Conservation (phyloP, 805 yeast species). For the Zygosaccharomyces bailii region DNA sequence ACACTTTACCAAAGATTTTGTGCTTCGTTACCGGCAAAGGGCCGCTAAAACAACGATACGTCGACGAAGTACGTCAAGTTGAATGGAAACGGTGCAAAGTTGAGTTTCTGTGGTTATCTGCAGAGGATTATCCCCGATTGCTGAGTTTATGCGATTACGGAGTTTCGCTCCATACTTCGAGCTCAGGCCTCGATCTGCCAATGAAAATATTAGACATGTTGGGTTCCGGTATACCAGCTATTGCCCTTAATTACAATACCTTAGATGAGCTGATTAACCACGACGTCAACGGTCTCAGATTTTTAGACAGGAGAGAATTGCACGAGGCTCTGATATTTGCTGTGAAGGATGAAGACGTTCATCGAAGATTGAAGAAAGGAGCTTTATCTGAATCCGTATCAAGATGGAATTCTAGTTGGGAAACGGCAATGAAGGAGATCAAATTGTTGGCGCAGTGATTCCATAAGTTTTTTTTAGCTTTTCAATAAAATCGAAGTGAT, state of each 20-base stretch:
- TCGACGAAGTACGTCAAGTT: slow-evolving; percentile 44
- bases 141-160: slow-evolving; percentile 81
- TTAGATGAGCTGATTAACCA: slow-evolving; percentile 71
- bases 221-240: slow-evolving; percentile 92
- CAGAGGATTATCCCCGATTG: slow-evolving; percentile 75
- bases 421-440: slow-evolving; percentile 29
- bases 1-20: slow-evolving; percentile 46
- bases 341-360: slow-evolving; percentile 35
- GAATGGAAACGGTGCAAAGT: slow-evolving; percentile 50
- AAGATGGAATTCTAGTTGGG: slow-evolving; percentile 82
- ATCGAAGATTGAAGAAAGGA: slow-evolving; percentile 52
- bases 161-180: slow-evolving; percentile 83
- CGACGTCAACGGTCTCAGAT: slow-evolving; percentile 64
- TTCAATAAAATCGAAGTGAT: slow-evolving; percentile 9
- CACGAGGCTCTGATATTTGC: slow-evolving; percentile 40
- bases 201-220: slow-evolving; percentile 96
- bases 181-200: slow-evolving; percentile 92
- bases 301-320: slow-evolving; percentile 44
- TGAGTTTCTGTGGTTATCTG: slow-evolving; percentile 68
- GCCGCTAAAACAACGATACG: slow-evolving; percentile 61
- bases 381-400: slow-evolving; percentile 66
- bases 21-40: slow-evolving; percentile 97
- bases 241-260: slow-evolving; percentile 73
- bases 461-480: slow-evolving; percentile 8
- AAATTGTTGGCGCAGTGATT: slow-evolving; percentile 18